A percentile compares a stretch with the other conserved stretches of the same genome.
phyloP scores from a whole-genome alignment of 371 early-diverging fungal genomes.

The Mucor sp. region DNA sequence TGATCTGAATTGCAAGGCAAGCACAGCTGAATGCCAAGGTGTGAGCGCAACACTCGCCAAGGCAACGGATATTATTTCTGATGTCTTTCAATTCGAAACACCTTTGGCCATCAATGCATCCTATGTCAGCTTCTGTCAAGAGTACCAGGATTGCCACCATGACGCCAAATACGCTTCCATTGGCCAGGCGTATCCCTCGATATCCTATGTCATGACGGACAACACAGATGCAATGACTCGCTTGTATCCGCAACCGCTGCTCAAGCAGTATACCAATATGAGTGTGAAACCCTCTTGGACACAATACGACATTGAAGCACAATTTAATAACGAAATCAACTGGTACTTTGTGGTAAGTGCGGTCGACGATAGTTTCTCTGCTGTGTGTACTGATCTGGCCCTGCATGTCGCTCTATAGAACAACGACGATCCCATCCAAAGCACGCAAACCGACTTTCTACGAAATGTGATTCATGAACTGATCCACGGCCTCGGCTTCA shows the following conservation, averaged over 20 bases:
- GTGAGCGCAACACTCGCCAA: slow-evolving; percentile 16
- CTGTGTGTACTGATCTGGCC: not conserved
- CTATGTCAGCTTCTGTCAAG: slow-evolving; percentile 54
- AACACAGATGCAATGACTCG: slow-evolving; percentile 39
- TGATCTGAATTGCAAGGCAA: slow-evolving; percentile 14
- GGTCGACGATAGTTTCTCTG: not conserved
- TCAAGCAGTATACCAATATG: slow-evolving; percentile 57
- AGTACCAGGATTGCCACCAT: slow-evolving; percentile 30
- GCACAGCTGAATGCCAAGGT: slow-evolving; percentile 8
- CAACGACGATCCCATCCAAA: not conserved
- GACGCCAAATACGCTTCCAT: slow-evolving; percentile 28
- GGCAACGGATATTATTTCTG: slow-evolving; percentile 35
- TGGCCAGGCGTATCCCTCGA: slow-evolving; percentile 49
- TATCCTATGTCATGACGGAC: slow-evolving; percentile 48
- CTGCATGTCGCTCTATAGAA: slow-evolving; percentile 5
- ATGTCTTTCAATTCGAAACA: slow-evolving; percentile 37
- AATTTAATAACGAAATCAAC: slow-evolving; percentile 59
- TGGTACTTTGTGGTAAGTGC: slow-evolving; percentile 52
- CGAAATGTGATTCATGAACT: slow-evolving; percentile 63
- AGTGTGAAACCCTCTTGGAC: slow-evolving; percentile 30
- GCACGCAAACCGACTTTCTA: slow-evolving; percentile 43
- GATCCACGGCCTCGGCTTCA: slow-evolving; percentile 70
- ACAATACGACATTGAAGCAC: slow-evolving; percentile 58
- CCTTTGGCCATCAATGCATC: slow-evolving; percentile 58
- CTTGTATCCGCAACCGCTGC: slow-evolving; percentile 68